These are phyloP conservation scores for Ophiostoma australiae DNA, from an alignment of 2,329 filamentous ascomycete genomes.

Conservation along the genomic window DNA sequence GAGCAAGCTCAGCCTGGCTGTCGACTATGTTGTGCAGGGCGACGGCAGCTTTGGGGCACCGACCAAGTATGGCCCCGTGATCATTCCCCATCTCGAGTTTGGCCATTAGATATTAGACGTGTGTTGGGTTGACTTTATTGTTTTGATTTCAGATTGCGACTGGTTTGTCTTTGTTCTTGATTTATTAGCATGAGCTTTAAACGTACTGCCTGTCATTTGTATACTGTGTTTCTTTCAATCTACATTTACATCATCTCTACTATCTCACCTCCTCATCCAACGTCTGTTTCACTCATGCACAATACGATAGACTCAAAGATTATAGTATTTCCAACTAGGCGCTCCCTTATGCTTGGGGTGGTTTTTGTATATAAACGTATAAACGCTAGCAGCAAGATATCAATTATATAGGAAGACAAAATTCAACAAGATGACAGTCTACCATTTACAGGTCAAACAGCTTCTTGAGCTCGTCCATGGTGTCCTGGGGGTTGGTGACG, in stretches of 20 bases:
- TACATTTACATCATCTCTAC: background rate
- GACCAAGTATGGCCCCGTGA: constrained; percentile 95
- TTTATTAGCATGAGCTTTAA: constrained; percentile 1
- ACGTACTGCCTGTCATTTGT: background rate
- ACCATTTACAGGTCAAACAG: constrained; percentile 57
- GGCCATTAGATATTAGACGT: constrained; percentile 46
- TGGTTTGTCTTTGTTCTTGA: constrained; percentile 12
- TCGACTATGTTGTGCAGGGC: constrained; percentile 95
- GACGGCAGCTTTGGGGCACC: constrained; percentile 64
- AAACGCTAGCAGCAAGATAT: background rate
- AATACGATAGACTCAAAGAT: background rate
- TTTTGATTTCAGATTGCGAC: constrained; percentile 4
- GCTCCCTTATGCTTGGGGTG: background rate
- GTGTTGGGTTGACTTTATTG: background rate
- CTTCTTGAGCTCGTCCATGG: constrained; percentile 72
- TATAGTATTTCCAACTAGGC: background rate
- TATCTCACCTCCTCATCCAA: no score
- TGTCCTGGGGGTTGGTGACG: constrained; percentile 78
- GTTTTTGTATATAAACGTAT: background rate
- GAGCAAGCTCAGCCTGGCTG: constrained; percentile 74
- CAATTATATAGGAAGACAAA: background rate
- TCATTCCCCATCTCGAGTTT: constrained; percentile 80
- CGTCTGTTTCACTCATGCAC: background rate
- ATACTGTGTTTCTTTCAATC: background rate
- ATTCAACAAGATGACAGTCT: background rate